Base-by-base conservation (phyloP, 2,329 filamentous ascomycete species). In the Colletotrichum cordylinicola region DNA sequence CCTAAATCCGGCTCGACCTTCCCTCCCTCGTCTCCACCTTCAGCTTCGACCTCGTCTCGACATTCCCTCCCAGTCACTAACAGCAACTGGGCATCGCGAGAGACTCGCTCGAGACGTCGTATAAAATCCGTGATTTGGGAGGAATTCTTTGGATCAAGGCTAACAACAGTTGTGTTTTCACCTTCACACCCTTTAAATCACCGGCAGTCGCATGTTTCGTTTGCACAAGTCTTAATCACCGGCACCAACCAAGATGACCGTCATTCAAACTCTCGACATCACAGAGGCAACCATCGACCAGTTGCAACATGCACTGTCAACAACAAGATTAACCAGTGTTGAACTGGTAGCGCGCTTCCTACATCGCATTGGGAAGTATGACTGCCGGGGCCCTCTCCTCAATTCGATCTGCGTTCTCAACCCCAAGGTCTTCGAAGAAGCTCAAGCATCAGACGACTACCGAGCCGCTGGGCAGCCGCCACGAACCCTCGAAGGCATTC, bases 401-500 rank as follows among this genome's bases (percentile, higher is more conserved):
- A 84, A 83, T 33, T 80, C 82, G 5, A 77, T 83, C 1, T 79
- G 78, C 27, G 33, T 82, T 4, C 68, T 83, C n/a, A 83, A 82
- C 37, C 67, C 56, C 0, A 18, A 74, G 0, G 78, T 80, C 8
- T 82, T 84, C n/a, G 72, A 77, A 5, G 80, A 82, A 29, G 82
- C 82, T 0, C 75, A 78, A 7, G 79, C 79, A 0, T 83, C 83
- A 0, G 83, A 84, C 8, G 79, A 79, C 33, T 74, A 79, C 13
- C 78, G 82, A 4, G 78, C 79, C 10, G 67, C 73, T 3, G 78
- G 78, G 5, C 37, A 10, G 7, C 61, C 83, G 1, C 15, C 56
- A 1, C 43, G 72, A 3, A 18, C 69, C 27, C 82, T 92, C 0
- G 90, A 92, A 77, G 89, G 91, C 2, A 90, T 92, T 8, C 90